Base-by-base conservation (phyloP, 2,329 filamentous ascomycete genomes). In the Truncatella angustata region DNA sequence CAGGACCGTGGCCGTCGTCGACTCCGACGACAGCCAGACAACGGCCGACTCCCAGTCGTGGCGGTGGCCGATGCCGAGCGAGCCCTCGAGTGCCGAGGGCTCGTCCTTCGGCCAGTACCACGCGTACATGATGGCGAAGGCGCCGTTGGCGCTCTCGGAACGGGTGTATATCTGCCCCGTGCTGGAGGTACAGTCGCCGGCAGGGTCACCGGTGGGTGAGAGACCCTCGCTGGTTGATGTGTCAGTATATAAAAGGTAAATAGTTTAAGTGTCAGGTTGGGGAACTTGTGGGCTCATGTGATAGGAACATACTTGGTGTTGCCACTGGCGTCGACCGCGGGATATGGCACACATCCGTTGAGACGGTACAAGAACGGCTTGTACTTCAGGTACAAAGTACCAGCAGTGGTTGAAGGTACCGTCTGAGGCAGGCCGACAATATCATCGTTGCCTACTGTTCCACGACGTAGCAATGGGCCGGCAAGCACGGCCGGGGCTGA, bases 321-420 rank as follows among this genome's bases (percentile, higher is more conserved):
- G 24, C 80, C 80, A 1, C 68, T 62, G 1, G 71, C 72, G 54
- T 84, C 76, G 1, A 84, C 80, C 1, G 76, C 80, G 1, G 80
- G 79, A 57, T 79, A 84, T 0, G 79, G 79, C 5, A 82, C 79
- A 53, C 80, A 84, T 42, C 81, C 80, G 56, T 78, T 79, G 23
- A 71, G 70, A 5, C 82, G 74, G 7, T 80, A 60, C 4, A 82
- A 70, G 52, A 47, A 58, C 16, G 56, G 82, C 66, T 84, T 76
- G 65, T 81, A 85, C 47, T 77, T 76, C 40, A 78, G 61, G 58
- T 81, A 81, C 21, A 81, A 61, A 2, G 69, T 62, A 11, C 81
- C 81, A 0, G 66, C 63, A 1, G 67, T 67, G 4, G 70, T 54
- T 39, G 65, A 67, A 0, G 81, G 80, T 0, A 83, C 77, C 0